These are phyloP conservation scores for Oehlia diaphana DNA, from an alignment of 192 early-diverging fungal genomes.

Conservation along the genomic window DNA sequence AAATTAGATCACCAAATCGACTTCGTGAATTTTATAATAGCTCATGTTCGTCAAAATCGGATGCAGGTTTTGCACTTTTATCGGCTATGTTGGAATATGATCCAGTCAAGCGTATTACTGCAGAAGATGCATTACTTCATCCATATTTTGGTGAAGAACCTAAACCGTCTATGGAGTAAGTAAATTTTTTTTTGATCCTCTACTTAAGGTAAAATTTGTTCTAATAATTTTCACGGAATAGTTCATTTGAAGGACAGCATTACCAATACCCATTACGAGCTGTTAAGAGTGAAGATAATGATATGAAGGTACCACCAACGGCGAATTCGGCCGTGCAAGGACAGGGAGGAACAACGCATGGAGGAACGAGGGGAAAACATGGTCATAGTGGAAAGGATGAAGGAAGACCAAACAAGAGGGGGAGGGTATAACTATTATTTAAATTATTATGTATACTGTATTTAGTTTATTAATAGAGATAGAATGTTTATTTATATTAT, in stretches of 20 bases:
- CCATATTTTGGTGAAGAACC: conserved; percentile 86
- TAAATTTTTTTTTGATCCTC: not conserved
- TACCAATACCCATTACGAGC: conserved; percentile 53
- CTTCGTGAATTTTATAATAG: conserved; percentile 37
- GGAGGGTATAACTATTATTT: not conserved
- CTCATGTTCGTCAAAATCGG: conserved; percentile 60
- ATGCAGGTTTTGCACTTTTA: conserved; percentile 78
- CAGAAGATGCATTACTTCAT: conserved; percentile 86
- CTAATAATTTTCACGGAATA: conserved; percentile 4
- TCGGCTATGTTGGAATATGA: conserved; percentile 76
- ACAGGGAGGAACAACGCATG: not conserved
- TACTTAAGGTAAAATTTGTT: not conserved
- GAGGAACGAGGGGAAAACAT: conserved; percentile 10
- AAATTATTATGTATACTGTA: not conserved
- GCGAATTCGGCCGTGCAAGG: not conserved
- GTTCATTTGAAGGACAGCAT: conserved; percentile 48
- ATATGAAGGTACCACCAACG: conserved; percentile 42
- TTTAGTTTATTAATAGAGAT: not conserved
- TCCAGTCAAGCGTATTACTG: conserved; percentile 83
- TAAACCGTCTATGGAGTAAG: conserved; percentile 57
- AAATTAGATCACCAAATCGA: not conserved
- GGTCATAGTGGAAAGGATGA: conserved; percentile 15
- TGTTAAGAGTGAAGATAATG: conserved; percentile 57
- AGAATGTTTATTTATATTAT: not conserved
- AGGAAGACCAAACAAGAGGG: conserved; percentile 4